Percentiles rank a stretch among this genome's conserved stretches.
Conservation (phyloP, 441 rosid genomes). For the Hura crepitans region DNA sequence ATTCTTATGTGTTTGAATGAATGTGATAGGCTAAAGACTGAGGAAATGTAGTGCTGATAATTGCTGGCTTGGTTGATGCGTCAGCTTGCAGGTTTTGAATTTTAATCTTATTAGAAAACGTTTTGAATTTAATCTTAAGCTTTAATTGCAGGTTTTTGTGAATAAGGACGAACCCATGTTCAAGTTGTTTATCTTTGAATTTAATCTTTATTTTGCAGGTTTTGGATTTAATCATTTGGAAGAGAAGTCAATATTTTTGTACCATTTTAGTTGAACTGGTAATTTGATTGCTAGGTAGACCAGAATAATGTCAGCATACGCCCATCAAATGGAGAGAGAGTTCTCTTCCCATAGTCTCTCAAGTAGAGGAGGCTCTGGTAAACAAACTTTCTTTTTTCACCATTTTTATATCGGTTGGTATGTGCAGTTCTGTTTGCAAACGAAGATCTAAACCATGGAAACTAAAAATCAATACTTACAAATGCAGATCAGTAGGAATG, state of each 20-base stretch:
- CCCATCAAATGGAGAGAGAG: slow-evolving; percentile 71
- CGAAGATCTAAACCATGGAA: not conserved
- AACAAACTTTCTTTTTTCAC: slow-evolving; percentile 13
- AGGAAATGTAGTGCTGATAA: slow-evolving; percentile 23
- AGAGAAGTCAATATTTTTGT: slow-evolving; percentile 20
- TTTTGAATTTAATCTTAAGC: too few species aligned
- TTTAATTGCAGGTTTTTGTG: not conserved
- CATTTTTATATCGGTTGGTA: not conserved
- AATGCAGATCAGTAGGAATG: not conserved
- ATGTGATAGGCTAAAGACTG: slow-evolving; percentile 17
- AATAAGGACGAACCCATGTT: slow-evolving; percentile 3
- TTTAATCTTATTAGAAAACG: not conserved
- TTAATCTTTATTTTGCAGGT: slow-evolving; percentile 22
- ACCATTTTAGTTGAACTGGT: slow-evolving; percentile 21
- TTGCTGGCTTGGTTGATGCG: slow-evolving; percentile 19
- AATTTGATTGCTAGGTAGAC: slow-evolving; percentile 25
- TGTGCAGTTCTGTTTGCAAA: not conserved
- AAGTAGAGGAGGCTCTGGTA: slow-evolving; percentile 73
- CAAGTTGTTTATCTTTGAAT: not conserved
- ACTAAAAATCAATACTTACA: not conserved
- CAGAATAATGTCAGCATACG: slow-evolving; percentile 57
- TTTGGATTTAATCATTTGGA: slow-evolving; percentile 26
- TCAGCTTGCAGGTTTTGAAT: slow-evolving; percentile 19
- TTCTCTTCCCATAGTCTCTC: slow-evolving; percentile 56
- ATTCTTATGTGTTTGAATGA: not conserved